Base-by-base conservation (phyloP, 441 rosid genomes). In the Brassica hybrid region DNA sequence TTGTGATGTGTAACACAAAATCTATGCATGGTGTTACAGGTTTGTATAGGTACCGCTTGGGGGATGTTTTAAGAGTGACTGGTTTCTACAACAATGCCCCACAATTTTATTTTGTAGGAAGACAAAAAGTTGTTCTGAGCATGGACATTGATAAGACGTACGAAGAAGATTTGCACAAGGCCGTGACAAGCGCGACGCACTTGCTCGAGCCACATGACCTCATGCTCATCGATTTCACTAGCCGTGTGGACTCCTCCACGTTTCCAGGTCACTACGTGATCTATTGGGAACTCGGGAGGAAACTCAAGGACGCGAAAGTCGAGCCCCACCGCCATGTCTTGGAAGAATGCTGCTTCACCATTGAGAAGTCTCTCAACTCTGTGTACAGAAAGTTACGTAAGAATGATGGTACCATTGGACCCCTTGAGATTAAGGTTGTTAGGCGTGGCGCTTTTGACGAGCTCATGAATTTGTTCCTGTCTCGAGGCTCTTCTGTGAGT, bases 21-120 rank as follows among this genome's bases (percentile, higher is more conserved):
- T 61, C 10, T 61, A 30, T 56, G n/a, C 17, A 17, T 27, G 54
- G 13, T 63, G n/a, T 79, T 41, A 16, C 85, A 91, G 97, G 96
- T 30, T 78, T 91, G 6, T 87, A 86, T 67, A 82, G 97, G 72
- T 91, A 89, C 79, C 84, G 91, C 78, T 86, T 91, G 23, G 96
- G 96, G 3, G 97, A 93, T 82, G 85, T 93, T 76, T 84, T 93
- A 19, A 78, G 78, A 87, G 94, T 86, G 43, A 83, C 97, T 0
- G 91, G 90, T 27, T 93, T 93, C 83, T 75, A 91, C 85, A 88
- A 91, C 79, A 86, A 83, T 5, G 88, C 94, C 3, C 96, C 97
- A 8, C 91, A 89, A 18, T 87, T 93, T 75, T 80, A 83, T 23
- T 89, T 91, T 23, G 88, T 91, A 57, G 88, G 87, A 23, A 67